Base-by-base conservation (phyloP, 148 eudicot species). In the Beta vulgaris region DNA sequence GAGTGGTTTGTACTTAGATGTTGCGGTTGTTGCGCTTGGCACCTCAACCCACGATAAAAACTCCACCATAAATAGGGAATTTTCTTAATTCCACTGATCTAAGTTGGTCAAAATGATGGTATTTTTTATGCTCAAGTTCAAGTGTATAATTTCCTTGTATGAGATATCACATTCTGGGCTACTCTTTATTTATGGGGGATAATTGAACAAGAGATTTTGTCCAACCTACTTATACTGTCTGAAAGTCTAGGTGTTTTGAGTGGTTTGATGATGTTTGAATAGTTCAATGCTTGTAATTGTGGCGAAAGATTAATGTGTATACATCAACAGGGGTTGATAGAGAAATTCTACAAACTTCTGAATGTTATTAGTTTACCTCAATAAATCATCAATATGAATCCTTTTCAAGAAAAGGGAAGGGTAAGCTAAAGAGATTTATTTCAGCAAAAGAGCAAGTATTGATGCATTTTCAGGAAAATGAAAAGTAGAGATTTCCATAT, bases 1-100 rank as follows among this genome's bases (percentile, higher is more conserved):
- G 78, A 76, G 46, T 88, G 91, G 91, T 74, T 88, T 75, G 71
- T 80, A 62, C 74, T 68, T 8, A 82, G 75, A 80, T 84, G 85
- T 68, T 83, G 91, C 73, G 71, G 77, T 72, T 85, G 76, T 75
- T 77, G 78, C 76, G 75, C 82, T 3, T 61, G 74, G 80, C 68
- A 66, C 72, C 72, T 75, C 25, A 73, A 66, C 68, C 40, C 63
- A 19, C 71, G 37, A 44, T 59, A 78, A 1, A 67, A 76, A 60
- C 65, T 55, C 39, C 85, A 71, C 39, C 68, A 57, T 35, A 70
- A 55, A 39, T 78, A 74, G 72, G 42, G 2, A 1, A 36, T 44
- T 73, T 9, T 21, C 19, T 53, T n/a, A 12, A 35, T 23, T 32
- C 25, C 2, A 12, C 73, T 49, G 34, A 53, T 21, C 15, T 49